Evolutionary conservation across 1,284 basidiomycete genomes (phyloP).

Genomic region (Irpex lacteus): DNA sequence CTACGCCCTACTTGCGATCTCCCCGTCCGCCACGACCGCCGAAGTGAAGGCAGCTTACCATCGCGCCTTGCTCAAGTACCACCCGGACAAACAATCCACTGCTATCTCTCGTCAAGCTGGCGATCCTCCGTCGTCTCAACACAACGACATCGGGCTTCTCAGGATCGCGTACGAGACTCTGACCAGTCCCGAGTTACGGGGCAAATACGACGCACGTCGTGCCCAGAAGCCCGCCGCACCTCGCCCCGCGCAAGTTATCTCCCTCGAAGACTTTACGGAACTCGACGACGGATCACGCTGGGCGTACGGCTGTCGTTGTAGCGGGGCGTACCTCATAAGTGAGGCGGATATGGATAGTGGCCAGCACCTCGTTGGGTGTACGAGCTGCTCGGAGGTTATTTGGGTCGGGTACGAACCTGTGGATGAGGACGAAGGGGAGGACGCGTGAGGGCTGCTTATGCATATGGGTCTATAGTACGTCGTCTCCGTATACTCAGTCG

Average conservation of each 20-base stretch:
- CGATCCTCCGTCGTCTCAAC: no score
- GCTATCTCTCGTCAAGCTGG: no score
- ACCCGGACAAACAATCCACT: constrained; percentile 61
- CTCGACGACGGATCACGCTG: constrained; percentile 38
- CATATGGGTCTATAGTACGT: no score
- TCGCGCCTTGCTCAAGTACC: constrained; percentile 54
- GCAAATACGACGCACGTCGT: constrained; percentile 44
- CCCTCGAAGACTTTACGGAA: constrained; percentile 65
- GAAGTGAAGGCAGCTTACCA: constrained; percentile 74
- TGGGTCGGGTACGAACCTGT: constrained; percentile 74
- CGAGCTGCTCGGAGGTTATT: constrained; percentile 70
- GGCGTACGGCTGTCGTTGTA: constrained; percentile 67
- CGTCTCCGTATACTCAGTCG: no score
- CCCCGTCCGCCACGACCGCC: constrained; percentile 26
- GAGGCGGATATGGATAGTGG: constrained; percentile 60
- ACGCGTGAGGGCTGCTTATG: neutral
- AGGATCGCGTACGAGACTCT: constrained; percentile 62
- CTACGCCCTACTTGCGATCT: constrained; percentile 33
- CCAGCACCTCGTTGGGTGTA: constrained; percentile 65
- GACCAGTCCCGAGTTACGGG: constrained; percentile 42
- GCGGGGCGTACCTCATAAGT: constrained; percentile 57
- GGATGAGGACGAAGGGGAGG: constrained; percentile 30
- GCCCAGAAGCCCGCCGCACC: constrained; percentile 31
- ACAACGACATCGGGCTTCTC: constrained; percentile 50
- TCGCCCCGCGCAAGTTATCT: constrained; percentile 73